Base-by-base conservation (phyloP, 495 filamentous ascomycete species). In the Hypoxylon rickii region DNA sequence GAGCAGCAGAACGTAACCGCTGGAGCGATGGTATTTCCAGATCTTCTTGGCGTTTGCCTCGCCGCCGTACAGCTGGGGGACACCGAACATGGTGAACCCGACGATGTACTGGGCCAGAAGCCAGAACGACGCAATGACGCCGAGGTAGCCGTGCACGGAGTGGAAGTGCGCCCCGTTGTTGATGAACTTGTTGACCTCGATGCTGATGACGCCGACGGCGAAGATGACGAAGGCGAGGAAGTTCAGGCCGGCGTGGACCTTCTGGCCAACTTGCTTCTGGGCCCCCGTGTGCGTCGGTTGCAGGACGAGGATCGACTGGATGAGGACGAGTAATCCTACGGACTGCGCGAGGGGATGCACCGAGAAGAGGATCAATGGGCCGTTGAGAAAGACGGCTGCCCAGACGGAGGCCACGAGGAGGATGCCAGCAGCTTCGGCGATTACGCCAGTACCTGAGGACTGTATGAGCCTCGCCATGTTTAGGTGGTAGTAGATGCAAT, bases 291-390 rank as follows among this genome's bases (percentile, higher is more conserved):
- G 79, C 6, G 93, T 97, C 1, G 93, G 93, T 68, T 97, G 93
- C 22, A 97, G 82, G 65, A 96, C 73, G 29, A 97, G 85, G 63
- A 90, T 85, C 16, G 84, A 86, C 76, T 96, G 86, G 38, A 88
- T 80, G 50, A 90, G 77, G 32, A 90, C 73, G 48, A 95, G 77
- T 18, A 93, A 65, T 19, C 83, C 90, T 44, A 87, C 70, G 19
- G 86, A 86, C 65, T 93, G 92, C 49, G 95, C 83, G 38, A 96
- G 83, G 69, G 93, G 93, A 74, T 97, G 93, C 0, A 87, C 80
- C 3, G 89, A 87, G 76, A 97, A 93, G 49, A 96, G 78, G 0
- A 87, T 81, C 24, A 88, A 61, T 15, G 79, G 75, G 22, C 83
- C 72, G 43, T 76, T 71, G 19, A 82, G 78, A 67, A 96, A 83